Percentiles rank a stretch among this genome's conserved stretches.
phyloP scores from a whole-genome alignment of 2,329 filamentous ascomycete species.

The Apiospora malaysiana region DNA sequence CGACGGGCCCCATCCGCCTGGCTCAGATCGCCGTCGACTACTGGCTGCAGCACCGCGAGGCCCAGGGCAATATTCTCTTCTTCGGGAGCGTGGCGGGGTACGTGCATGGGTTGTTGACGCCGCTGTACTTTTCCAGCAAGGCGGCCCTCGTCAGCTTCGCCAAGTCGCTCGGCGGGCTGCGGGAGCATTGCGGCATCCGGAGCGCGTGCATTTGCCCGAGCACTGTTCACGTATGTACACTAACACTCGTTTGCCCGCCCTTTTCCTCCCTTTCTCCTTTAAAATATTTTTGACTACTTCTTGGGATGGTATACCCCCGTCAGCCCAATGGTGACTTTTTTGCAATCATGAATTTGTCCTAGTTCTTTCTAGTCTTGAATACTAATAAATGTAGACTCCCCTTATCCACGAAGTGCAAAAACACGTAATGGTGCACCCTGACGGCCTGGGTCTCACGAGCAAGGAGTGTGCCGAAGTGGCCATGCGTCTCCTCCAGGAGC shows the following conservation, averaged over 20 bases:
- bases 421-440: slow-evolving; percentile 33
- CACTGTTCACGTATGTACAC: slow-evolving; percentile 36
- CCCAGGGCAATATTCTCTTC: slow-evolving; percentile 36
- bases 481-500: slow-evolving; percentile 31
- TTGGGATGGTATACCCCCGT: too few relatives aligned
- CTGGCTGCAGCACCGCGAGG: slow-evolving; percentile 35
- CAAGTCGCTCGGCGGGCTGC: slow-evolving; percentile 36
- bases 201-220: slow-evolving; percentile 42
- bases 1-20: slow-evolving; percentile 31
- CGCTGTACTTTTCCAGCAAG: slow-evolving; percentile 40
- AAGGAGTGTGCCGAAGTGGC: slow-evolving; percentile 42
- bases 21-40: slow-evolving; percentile 36
- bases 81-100: slow-evolving; percentile 39
- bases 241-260: too few relatives aligned
- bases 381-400: background rate
- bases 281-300: background rate
- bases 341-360: too few relatives aligned
- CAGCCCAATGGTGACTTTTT: too few relatives aligned
- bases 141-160: slow-evolving; percentile 33
- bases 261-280: background rate
- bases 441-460: slow-evolving; percentile 38
- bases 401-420: slow-evolving; percentile 21
- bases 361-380: too few relatives aligned
- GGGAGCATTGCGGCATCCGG: slow-evolving; percentile 41
- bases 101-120: slow-evolving; percentile 37